Evolutionary conservation across 345 rosid species (phyloP).

Genomic region (Hibiscus mutabilis): DNA sequence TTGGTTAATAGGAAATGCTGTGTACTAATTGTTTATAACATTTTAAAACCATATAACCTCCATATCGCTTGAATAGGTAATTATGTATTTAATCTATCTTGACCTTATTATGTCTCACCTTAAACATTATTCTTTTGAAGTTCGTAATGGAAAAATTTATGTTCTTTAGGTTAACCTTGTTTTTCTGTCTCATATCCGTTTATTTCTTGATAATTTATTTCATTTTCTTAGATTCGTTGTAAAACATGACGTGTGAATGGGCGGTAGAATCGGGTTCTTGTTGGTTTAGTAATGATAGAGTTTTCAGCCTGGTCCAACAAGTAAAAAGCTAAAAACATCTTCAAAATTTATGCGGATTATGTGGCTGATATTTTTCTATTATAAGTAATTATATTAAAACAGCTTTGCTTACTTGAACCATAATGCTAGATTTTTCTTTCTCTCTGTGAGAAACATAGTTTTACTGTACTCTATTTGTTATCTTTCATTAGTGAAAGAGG

Average conservation of each 20-base stretch:
- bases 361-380: not conserved
- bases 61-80: not conserved
- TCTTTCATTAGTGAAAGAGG: too few species aligned
- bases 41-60: not conserved
- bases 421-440: not conserved
- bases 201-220: not conserved
- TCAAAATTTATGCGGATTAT: not conserved
- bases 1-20: not conserved
- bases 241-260: not conserved
- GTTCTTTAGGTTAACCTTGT: not conserved
- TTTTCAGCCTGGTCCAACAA: not conserved
- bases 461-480: too few species aligned
- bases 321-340: not conserved
- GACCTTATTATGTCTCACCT: not conserved
- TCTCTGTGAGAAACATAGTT: too few species aligned
- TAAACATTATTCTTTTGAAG: not conserved
- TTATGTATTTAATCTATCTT: not conserved
- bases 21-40: not conserved
- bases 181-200: not conserved
- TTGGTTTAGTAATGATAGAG: not conserved
- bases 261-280: not conserved
- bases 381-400: not conserved
- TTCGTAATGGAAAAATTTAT: not conserved
- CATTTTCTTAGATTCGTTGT: not conserved
- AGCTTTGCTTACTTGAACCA: not conserved